Base-by-base conservation (phyloP, 495 filamentous ascomycete species). In the Neurospora tetraspora region DNA sequence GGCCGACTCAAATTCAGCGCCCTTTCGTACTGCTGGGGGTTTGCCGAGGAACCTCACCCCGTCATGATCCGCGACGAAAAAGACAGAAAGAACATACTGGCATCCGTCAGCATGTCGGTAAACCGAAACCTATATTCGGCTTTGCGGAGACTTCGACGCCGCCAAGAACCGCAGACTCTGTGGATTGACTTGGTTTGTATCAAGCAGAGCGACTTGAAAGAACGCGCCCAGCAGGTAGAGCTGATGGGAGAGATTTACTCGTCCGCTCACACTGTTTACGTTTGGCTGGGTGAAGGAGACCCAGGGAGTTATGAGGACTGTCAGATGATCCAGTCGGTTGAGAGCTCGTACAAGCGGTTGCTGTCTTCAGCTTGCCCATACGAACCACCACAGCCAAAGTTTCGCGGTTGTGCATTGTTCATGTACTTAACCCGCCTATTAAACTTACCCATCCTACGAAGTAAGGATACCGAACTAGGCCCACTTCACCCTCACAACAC, bases 221-320 rank as follows among this genome's bases (percentile, higher is more conserved):
- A 80, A 40, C 43, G 74, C 31, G 73, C 72, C 20, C 71, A 59
- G 14, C 78, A 80, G 68, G 77, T 79, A 2, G 34, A 70, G 1
- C 53, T 76, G 37, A 80, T 80, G 78, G 73, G 75, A 3, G 61
- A 69, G 39, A 77, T 80, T 37, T 78, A 76, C 69, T 71, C 72
- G 12, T 31, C 37, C 0, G 78, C 78, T 14, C 39, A 71, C 4
- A 42, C 39, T n/a, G 74, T 78, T 12, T 59, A 74, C 34, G 74
- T 76, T 14, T 79, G 77, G 77, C 76, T 79, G 27, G 77, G 76
- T 65, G 39, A 89, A 53, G 27, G 68, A 10, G 20, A 5, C 8
- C 20, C 12, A 10, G 27, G 45, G 45, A 10, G 8, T 53, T 10
- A 53, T 1, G 20, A 53, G 10, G 45, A 53, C 45, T 53, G 45